A percentile compares a stretch with the other conserved stretches of the same genome.
These are phyloP conservation scores for Penicillium malachiteum DNA, from an alignment of 495 filamentous ascomycete species.

Conservation along the genomic window DNA sequence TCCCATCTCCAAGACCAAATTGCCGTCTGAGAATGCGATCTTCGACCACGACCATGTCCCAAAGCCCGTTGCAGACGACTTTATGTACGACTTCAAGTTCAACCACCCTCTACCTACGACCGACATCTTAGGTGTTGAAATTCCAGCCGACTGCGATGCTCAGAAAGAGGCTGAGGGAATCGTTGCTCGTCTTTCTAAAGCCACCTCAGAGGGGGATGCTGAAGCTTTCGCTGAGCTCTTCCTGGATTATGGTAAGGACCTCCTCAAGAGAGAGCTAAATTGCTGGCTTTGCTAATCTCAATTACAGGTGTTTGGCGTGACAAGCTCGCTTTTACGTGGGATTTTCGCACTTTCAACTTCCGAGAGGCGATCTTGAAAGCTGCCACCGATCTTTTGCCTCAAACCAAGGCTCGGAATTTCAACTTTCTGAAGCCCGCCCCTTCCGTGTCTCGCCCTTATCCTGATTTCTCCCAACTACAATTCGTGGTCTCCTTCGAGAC, in stretches of 20 bases:
- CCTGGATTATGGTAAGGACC: conserved; percentile 21
- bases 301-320: conserved; percentile 26
- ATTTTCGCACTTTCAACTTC: conserved; percentile 27
- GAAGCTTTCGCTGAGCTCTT: conserved; percentile 22
- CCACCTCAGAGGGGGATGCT: conserved; percentile 12
- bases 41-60: conserved; percentile 11
- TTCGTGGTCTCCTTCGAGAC: conserved; percentile 26
- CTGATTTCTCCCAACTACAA: conserved; percentile 23
- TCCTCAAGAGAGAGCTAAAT: background rate
- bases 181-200: conserved; percentile 10
- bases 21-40: background rate
- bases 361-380: conserved; percentile 21
- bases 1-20: background rate
- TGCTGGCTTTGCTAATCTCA: conserved; percentile 4
- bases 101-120: conserved; percentile 30
- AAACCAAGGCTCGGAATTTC: conserved; percentile 23
- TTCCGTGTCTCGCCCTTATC: conserved; percentile 19
- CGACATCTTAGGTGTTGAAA: conserved; percentile 13
- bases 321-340: conserved; percentile 27
- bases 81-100: conserved; percentile 35
- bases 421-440: conserved; percentile 22
- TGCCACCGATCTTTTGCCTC: conserved; percentile 23
- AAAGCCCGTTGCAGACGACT: conserved; percentile 15
- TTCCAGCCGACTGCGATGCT: conserved; percentile 18
- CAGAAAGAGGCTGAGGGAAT: conserved; percentile 21